Evolutionary conservation across 176 grass and related monocot genomes (phyloP).

Genomic region (Puccinellia tenuiflora): DNA sequence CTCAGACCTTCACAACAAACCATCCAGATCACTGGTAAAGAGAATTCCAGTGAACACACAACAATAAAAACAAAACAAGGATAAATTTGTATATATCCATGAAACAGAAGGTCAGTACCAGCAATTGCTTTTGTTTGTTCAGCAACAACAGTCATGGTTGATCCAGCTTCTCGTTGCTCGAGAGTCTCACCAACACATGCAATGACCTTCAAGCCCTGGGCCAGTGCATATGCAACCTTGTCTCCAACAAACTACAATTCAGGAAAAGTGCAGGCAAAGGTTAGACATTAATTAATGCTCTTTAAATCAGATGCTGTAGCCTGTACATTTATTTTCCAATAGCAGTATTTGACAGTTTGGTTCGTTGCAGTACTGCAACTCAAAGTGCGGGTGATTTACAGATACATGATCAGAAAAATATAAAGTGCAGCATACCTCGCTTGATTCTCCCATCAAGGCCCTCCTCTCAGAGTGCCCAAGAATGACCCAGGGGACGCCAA

Average conservation of each 20-base stretch:
- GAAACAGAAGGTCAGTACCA: slow-evolving; percentile 37
- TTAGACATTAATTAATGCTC: neutral
- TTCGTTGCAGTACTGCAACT: neutral
- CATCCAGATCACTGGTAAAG: neutral
- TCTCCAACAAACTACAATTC: slow-evolving; percentile 82
- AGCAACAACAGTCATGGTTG: slow-evolving; percentile 88
- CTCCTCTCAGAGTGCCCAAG: slow-evolving; percentile 96
- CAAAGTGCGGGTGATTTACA: neutral
- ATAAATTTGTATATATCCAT: neutral
- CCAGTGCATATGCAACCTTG: slow-evolving; percentile 84
- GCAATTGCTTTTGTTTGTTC: slow-evolving; percentile 94
- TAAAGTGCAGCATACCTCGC: slow-evolving; percentile 45
- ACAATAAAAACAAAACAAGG: neutral
- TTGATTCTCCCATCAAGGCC: slow-evolving; percentile 83
- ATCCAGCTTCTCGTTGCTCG: slow-evolving; percentile 78
- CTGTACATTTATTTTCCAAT: neutral
- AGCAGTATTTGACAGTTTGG: neutral
- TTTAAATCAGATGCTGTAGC: neutral
- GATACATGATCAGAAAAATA: neutral
- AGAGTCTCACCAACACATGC: slow-evolving; percentile 97
- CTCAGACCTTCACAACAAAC: neutral
- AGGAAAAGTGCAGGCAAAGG: neutral
- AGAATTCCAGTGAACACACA: neutral
- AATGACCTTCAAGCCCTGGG: slow-evolving; percentile 94
- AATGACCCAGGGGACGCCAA: slow-evolving; percentile 88